Evolutionary conservation across 306 rosid genomes (phyloP).

Genomic region (Betula pendula): DNA sequence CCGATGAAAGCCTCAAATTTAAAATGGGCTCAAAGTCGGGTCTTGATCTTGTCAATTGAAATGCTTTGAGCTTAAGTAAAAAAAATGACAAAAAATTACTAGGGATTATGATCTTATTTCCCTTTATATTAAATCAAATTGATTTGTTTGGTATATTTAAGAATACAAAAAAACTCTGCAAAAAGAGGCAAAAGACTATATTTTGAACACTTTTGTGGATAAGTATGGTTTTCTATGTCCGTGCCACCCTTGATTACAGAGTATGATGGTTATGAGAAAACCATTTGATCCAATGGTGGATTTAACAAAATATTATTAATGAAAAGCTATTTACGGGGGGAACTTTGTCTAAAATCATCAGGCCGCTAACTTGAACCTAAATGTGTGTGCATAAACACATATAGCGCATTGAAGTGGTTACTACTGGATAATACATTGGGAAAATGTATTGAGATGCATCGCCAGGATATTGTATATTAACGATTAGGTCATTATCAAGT

Average conservation of each 20-base stretch:
- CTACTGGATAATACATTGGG: too few relatives aligned
- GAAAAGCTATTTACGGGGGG: too few relatives aligned
- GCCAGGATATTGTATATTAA: not conserved
- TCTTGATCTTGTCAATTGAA: too few relatives aligned
- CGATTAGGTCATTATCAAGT: not conserved
- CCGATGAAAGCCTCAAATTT: too few relatives aligned
- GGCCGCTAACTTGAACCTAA: not conserved
- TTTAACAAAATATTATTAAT: too few relatives aligned
- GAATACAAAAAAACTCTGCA: not conserved
- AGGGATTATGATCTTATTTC: too few relatives aligned
- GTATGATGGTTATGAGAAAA: not conserved
- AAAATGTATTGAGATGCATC: not conserved
- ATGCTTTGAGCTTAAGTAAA: too few relatives aligned
- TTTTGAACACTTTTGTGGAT: not conserved
- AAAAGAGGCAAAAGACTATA: not conserved
- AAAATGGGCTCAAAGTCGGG: too few relatives aligned
- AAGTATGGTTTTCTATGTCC: not conserved
- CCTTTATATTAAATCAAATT: not conserved
- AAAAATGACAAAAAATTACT: too few relatives aligned
- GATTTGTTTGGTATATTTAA: not conserved
- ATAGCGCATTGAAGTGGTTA: too few relatives aligned
- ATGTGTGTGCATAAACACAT: too few relatives aligned
- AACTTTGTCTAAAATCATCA: not conserved
- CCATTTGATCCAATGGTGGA: not conserved
- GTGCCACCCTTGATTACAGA: not conserved